Conservation (phyloP, 2,329 filamentous ascomycete species). For the Chlorencoelia australis region DNA sequence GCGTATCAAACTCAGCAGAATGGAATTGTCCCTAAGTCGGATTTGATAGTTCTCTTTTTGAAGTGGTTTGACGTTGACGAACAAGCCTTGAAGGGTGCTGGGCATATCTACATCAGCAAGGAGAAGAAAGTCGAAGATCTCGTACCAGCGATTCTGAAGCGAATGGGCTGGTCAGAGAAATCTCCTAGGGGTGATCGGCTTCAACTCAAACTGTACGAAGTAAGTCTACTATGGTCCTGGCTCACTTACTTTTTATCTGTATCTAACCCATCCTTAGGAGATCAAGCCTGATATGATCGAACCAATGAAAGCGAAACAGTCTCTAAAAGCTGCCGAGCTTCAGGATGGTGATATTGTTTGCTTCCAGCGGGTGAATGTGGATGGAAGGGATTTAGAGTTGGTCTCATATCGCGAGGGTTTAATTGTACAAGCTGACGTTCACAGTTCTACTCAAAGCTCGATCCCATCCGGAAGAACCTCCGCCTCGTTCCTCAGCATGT, state of each 20-base stretch:
- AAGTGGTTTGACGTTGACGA: constrained; percentile 79
- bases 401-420: background rate
- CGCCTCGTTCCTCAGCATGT: background rate
- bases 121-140: constrained; percentile 84
- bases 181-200: constrained; percentile 51
- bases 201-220: constrained; percentile 67
- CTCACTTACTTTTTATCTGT: background rate
- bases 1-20: constrained; percentile 49
- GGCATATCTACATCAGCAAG: constrained; percentile 79
- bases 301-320: constrained; percentile 80
- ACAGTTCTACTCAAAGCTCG: background rate
- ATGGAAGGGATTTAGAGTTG: constrained; percentile 31
- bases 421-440: background rate
- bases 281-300: constrained; percentile 99
- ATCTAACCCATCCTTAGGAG: constrained; percentile 43
- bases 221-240: constrained; percentile 31
- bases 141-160: constrained; percentile 62
- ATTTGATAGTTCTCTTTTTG: constrained; percentile 72
- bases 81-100: constrained; percentile 66
- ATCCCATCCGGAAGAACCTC: background rate
- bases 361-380: constrained; percentile 58
- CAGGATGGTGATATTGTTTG: constrained; percentile 96
- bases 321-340: constrained; percentile 82
- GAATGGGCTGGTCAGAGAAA: constrained; percentile 79
- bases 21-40: constrained; percentile 47